A percentile compares a stretch with the other conserved stretches of the same genome.
These are phyloP conservation scores for Acanthamoeba lenticulata DNA, from an alignment of 208 protist species.

Conservation along the genomic window DNA sequence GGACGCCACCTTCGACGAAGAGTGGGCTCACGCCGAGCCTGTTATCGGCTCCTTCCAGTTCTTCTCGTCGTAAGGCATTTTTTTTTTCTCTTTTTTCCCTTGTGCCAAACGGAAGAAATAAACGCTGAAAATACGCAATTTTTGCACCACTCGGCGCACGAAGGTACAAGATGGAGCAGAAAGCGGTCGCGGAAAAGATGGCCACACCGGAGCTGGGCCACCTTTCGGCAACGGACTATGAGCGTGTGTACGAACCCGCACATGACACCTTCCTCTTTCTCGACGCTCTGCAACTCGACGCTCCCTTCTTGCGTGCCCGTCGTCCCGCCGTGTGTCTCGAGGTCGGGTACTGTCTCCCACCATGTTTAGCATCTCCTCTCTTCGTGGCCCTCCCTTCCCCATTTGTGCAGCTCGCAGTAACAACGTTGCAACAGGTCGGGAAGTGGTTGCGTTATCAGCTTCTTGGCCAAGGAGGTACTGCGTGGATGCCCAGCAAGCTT, in stretches of 20 bases:
- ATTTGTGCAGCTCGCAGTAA: not conserved
- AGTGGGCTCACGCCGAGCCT: not conserved
- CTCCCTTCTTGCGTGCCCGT: not conserved
- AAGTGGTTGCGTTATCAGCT: conserved; percentile 77
- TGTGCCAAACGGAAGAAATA: not conserved
- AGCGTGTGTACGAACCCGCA: conserved; percentile 76
- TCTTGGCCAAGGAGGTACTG: conserved; percentile 43
- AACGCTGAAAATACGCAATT: not conserved
- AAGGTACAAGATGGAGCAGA: not conserved
- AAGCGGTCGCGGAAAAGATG: not conserved
- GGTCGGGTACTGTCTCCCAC: conserved; percentile 50
- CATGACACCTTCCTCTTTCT: conserved; percentile 79
- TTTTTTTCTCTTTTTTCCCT: too few species aligned
- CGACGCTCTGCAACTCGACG: conserved; percentile 72
- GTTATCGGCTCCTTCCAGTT: conserved; percentile 28
- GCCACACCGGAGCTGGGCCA: conserved; percentile 55
- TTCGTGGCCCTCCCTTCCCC: not conserved
- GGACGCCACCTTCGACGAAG: not conserved
- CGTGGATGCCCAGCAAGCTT: not conserved
- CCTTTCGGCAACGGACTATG: conserved; percentile 70
- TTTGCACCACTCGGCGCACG: not conserved
- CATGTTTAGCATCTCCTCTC: not conserved
- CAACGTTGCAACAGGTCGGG: conserved; percentile 56
- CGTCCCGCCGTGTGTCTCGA: conserved; percentile 63
- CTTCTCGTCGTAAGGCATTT: not conserved